Evolutionary conservation across 2,329 filamentous ascomycete genomes (phyloP).

Genomic region (Curvularia lunata): DNA sequence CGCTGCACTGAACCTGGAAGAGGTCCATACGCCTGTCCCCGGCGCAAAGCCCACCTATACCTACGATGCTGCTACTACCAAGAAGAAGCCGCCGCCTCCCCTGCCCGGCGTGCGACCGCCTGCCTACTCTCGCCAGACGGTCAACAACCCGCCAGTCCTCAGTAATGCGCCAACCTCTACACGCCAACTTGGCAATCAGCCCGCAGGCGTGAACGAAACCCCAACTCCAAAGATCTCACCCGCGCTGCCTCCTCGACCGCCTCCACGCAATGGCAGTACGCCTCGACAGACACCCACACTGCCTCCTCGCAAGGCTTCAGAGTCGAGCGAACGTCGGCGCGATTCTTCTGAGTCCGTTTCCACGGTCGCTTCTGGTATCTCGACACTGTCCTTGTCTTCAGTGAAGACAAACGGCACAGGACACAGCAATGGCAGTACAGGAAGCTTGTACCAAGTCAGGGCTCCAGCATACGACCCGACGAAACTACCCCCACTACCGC

Average conservation of each 20-base stretch:
- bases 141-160: constrained; percentile 51
- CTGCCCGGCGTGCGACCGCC: constrained; percentile 48
- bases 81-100: constrained; percentile 48
- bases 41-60: constrained; percentile 44
- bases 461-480: constrained; percentile 64
- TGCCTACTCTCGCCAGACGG: constrained; percentile 40
- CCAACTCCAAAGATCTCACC: constrained; percentile 34
- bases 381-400: constrained; percentile 58
- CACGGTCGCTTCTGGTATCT: constrained; percentile 56
- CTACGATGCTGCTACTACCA: constrained; percentile 41
- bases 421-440: constrained; percentile 40
- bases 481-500: constrained; percentile 61
- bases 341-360: constrained; percentile 58
- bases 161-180: constrained; percentile 45
- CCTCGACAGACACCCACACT: constrained; percentile 49
- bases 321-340: constrained; percentile 42
- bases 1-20: constrained; percentile 55
- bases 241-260: constrained; percentile 50
- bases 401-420: constrained; percentile 51
- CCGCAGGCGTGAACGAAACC: constrained; percentile 28
- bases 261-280: constrained; percentile 57
- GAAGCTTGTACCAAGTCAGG: constrained; percentile 51
- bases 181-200: constrained; percentile 50
- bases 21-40: constrained; percentile 51
- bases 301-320: constrained; percentile 54